Base-by-base conservation (phyloP, 345 rosid species). In the Nasturtium officinale region DNA sequence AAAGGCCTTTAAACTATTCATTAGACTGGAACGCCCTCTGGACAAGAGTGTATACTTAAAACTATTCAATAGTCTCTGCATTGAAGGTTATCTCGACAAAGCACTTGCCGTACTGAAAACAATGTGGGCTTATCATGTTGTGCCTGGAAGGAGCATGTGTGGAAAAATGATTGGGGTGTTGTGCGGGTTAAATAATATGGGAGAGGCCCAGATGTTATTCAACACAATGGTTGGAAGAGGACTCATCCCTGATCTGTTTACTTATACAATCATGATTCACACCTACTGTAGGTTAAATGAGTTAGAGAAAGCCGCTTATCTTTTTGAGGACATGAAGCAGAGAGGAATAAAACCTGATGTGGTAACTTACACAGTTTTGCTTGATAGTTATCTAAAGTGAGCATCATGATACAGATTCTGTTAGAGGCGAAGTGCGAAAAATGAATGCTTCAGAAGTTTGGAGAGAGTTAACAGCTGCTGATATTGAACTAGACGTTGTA, bases 291-390 rank as follows among this genome's bases (percentile, higher is more conserved):
- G 75, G 71, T 26, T 55, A 15, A 81, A 84, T 54, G 37, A 69
- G 77, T 67, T 85, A 67, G 75, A 12, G 35, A 81, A 83, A 71
- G 90, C 86, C 12, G 35, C 12, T 61, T 21, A 47, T 80, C 82
- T 90, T 76, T 83, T 88, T 33, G 48, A 45, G 47, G 81, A 78
- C 61, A 88, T 90, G 90, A 85, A 86, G 75, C 75, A 67, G 69
- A 85, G 79, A 81, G 88, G 90, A 64, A 74, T 87, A 33, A 69
- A 72, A 52, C 92, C 87, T 63, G 92, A 89, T 86, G 79, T 89
- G 61, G 63, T 84, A 51, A 74, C 82, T 5, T 85, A 80, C 65
- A 89, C 96, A 0, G 86, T 89, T 67, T 78, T 90, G 80, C 84
- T 93, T 28, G 74, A 86, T 61, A 59, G 82, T 57, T 58, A 67